phyloP scores from a whole-genome alignment of 2,329 filamentous ascomycete species.

The Aspergillus pseudoglaucus region DNA sequence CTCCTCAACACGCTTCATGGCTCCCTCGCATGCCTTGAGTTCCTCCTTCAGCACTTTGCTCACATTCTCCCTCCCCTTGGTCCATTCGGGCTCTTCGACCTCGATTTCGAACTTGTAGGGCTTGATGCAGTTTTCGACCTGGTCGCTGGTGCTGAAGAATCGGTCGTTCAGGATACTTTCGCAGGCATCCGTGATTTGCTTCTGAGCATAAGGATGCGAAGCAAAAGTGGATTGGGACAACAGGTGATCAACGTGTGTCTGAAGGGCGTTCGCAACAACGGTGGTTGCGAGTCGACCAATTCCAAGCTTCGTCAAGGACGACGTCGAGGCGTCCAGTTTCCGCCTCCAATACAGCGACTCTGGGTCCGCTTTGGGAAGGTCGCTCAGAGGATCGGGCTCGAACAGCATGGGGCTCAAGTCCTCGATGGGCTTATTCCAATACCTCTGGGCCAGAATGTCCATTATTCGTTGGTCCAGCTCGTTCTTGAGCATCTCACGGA shows the following conservation, averaged over 20 bases:
- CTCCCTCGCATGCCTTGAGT: constrained; percentile 72
- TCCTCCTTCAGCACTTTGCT: constrained; percentile 77
- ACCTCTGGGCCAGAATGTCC: constrained; percentile 83
- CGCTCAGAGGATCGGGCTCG: constrained; percentile 66
- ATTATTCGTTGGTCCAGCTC: constrained; percentile 93
- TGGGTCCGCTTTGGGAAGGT: constrained; percentile 77
- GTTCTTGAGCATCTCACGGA: constrained; percentile 80
- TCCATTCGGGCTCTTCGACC: constrained; percentile 85
- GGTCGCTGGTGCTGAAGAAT: constrained; percentile 94
- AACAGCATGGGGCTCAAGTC: constrained; percentile 62
- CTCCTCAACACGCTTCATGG: constrained; percentile 68
- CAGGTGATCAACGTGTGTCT: constrained; percentile 72
- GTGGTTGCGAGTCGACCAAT: constrained; percentile 89
- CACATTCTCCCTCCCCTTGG: constrained; percentile 75
- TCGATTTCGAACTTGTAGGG: constrained; percentile 98
- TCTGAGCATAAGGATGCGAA: constrained; percentile 81
- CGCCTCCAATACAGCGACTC: constrained; percentile 87
- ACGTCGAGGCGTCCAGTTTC: constrained; percentile 87
- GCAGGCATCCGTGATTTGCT: constrained; percentile 88
- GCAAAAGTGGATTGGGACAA: constrained; percentile 77
- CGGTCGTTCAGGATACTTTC: constrained; percentile 86
- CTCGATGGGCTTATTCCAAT: constrained; percentile 95
- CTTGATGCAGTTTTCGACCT: constrained; percentile 98
- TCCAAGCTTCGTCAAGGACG: constrained; percentile 84
- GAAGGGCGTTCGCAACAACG: constrained; percentile 81